phyloP scores from a whole-genome alignment of 1,284 basidiomycete genomes.

The Lignosus rhinocerotis region DNA sequence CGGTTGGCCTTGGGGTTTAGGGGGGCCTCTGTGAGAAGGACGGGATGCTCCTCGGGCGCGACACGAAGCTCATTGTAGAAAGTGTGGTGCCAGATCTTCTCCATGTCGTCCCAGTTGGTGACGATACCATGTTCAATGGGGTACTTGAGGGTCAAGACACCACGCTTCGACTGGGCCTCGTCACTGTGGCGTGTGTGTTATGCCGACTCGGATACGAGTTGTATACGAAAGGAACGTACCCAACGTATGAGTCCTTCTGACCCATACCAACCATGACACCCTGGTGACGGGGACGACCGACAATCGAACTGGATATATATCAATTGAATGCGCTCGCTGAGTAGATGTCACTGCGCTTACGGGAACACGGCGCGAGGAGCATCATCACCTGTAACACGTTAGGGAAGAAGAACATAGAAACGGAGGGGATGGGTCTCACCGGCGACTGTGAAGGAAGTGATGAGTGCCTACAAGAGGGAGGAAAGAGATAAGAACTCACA shows the following conservation, averaged over 20 bases:
- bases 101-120: constrained; percentile 97
- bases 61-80: constrained; percentile 89
- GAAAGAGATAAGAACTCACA: constrained; percentile 50
- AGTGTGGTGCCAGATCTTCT: constrained; percentile 94
- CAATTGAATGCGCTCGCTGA: neutral
- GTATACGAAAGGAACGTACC: constrained; percentile 45
- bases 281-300: constrained; percentile 90
- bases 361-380: constrained; percentile 73
- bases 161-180: constrained; percentile 94
- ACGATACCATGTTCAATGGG: constrained; percentile 86
- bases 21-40: constrained; percentile 90
- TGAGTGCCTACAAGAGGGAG: constrained; percentile 21
- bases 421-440: constrained; percentile 35
- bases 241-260: constrained; percentile 88
- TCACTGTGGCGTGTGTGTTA: constrained; percentile 49
- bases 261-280: constrained; percentile 93
- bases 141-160: constrained; percentile 91
- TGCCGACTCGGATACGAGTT: neutral
- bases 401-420: neutral
- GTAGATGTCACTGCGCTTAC: constrained; percentile 38
- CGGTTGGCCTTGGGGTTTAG: constrained; percentile 94
- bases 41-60: constrained; percentile 90
- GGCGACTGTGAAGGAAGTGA: constrained; percentile 42
- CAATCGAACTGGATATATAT: constrained; percentile 64
- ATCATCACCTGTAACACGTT: constrained; percentile 54